Base-by-base conservation (phyloP, 2,329 filamentous ascomycete genomes). In the Rugonectria rugulosa region DNA sequence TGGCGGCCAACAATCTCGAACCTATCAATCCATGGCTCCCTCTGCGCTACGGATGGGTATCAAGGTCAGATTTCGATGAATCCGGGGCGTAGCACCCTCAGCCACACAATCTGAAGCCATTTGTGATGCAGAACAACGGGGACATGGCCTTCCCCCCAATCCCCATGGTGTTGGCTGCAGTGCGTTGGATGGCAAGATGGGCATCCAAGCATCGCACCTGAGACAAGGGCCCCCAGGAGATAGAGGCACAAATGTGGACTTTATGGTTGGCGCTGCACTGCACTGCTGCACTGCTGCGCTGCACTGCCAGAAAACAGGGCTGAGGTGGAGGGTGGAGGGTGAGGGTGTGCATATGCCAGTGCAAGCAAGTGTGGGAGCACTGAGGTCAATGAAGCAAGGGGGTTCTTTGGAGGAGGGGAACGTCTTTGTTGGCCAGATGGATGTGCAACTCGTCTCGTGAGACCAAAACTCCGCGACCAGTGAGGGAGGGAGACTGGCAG, bases 261-360 rank as follows among this genome's bases (percentile, higher is more conserved):
- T n/a, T n/a, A n/a, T n/a, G n/a, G n/a, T n/a, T n/a, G n/a, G 48
- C 23, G 41, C 41, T 42, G 31, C 62, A 65, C 60, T 48, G 64
- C 64, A 67, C 62, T 63, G 64, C 64, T 63, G 54, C 55, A 47
- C 56, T 60, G 64, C 55, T 66, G 61, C 64, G 64, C 64, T 67
- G 64, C n/a, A 67, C 62, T 63, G 64, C 64, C 65, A 56, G 56
- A 47, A 58, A 61, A 66, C 55, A 67, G 61, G 64, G 64, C 64
- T 67, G 64, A 66, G 62, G 64, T 67, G 64, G 64, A 67, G 60
- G 64, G 64, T n/a, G n/a, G n/a, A n/a, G n/a, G n/a, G n/a, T n/a
- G 53, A 40, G 56, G 61, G 53, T 11, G 53, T 66, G 54, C 60
- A 64, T 57, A 6, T 20, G 50, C 20, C 23, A 40, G 50, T 50